A percentile compares a stretch with the other conserved stretches of the same genome.
These are phyloP conservation scores for Solanum hybrid DNA, from an alignment of 305 asterid species.

Conservation along the genomic window DNA sequence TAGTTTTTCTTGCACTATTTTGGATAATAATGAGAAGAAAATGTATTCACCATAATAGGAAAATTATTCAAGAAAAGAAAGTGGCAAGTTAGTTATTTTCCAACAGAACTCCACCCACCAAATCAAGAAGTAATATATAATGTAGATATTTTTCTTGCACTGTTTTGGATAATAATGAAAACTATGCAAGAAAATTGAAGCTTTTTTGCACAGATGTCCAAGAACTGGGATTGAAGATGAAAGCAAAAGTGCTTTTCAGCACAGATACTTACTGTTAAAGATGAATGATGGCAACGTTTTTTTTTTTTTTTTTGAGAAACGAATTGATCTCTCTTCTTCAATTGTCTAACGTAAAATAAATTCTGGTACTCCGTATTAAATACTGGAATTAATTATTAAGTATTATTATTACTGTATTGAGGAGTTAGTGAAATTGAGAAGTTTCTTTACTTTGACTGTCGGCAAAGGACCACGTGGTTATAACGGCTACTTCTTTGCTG, in stretches of 20 bases:
- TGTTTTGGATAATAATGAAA: background rate
- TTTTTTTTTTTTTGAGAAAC: too few species aligned
- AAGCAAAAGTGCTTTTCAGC: background rate
- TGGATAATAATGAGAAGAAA: background rate
- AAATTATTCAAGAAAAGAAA: background rate
- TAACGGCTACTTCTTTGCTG: constrained; percentile 32
- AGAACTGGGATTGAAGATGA: background rate
- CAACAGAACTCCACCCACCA: background rate
- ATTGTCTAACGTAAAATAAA: background rate
- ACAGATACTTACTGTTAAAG: background rate
- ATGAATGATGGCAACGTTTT: background rate
- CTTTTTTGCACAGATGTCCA: background rate
- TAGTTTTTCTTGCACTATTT: background rate
- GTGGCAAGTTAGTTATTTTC: background rate
- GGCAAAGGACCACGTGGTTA: constrained; percentile 19
- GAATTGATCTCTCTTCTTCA: background rate
- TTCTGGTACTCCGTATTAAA: background rate
- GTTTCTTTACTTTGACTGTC: constrained; percentile 15
- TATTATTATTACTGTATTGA: background rate
- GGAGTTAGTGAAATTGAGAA: background rate
- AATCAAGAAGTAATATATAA: background rate
- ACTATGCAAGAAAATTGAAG: background rate
- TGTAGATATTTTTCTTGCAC: background rate
- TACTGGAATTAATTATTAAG: background rate
- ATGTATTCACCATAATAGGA: background rate